Evolutionary conservation across 2,329 filamentous ascomycete species (phyloP), one percentile per base, ranked within the genome.

Genomic region (Fusarium virguliforme): DNA sequence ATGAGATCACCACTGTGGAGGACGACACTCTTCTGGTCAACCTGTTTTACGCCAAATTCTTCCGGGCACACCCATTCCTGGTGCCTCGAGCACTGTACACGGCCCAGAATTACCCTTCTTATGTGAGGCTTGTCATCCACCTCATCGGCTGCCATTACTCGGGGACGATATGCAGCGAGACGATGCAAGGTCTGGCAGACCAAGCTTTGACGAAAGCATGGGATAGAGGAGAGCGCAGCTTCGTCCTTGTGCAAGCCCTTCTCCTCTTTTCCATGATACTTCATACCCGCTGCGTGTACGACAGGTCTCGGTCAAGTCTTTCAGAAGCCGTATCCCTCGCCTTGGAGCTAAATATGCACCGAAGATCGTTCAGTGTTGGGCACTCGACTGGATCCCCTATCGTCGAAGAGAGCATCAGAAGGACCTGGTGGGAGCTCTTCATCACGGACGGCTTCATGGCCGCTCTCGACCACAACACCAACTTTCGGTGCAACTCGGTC

Each of bases 91-190:
- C 48, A 8, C 22, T 60, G 13, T 64, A 64, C 22, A 13, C 15
- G 1, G 26, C 43, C 3, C 61, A 64, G 4, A 53, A 28, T 15
- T 64, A 64, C 35, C 55, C 61, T 1, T 10, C 54, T 0, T 60
- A 64, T 22, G 35, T 64, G 13, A 64, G 60, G 15, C 22, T 59
- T 1, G 61, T 60, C 13, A 46, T 64, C 15, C 61, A 64, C 7
- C 35, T 64, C 24, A 60, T 64, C 28, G 61, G 61, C 5, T 59
- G 61, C 43, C 61, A 64, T 40, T 64, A 64, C 22, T 43, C 61
- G 1, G 54, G 61, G 3, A 64, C 54, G 10, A 41, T 32, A 59
- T 64, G 59, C 10, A 61, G 60, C 43, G 64, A 66, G 24, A 63
- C 60, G 6, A 40, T 66, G 54, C 53, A 59, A 18, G 43, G 40